Evolutionary conservation across 176 grass and related monocot species (phyloP).

Genomic region (Elymus sibiricus): DNA sequence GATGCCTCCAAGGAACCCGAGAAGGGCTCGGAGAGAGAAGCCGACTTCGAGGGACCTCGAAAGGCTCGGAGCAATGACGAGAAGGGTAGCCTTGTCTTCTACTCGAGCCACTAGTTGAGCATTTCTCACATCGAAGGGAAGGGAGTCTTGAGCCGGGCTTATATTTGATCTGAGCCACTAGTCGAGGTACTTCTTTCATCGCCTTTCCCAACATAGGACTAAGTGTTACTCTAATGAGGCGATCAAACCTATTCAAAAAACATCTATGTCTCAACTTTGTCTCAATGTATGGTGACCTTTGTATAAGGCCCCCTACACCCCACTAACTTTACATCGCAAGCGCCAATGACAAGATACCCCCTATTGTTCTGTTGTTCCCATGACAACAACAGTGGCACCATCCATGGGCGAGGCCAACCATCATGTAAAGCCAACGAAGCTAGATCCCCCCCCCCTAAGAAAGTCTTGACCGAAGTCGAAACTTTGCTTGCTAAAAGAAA

Average conservation of each 20-base stretch:
- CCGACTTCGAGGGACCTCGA: background rate
- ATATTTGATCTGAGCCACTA: background rate
- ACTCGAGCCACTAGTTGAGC: background rate
- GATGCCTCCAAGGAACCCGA: background rate
- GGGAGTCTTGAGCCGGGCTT: background rate
- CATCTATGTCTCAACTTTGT: background rate
- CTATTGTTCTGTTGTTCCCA: background rate
- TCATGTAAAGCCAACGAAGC: too few relatives aligned
- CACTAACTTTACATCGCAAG: background rate
- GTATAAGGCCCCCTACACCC: background rate
- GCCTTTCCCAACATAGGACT: background rate
- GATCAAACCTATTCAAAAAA: background rate
- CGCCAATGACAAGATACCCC: background rate
- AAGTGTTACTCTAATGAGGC: background rate
- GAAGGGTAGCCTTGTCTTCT: background rate
- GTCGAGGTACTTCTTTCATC: background rate
- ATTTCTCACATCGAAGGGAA: background rate
- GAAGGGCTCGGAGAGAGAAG: background rate
- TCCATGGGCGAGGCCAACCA: too few relatives aligned
- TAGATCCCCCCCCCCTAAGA: too few relatives aligned
- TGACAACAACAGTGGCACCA: background rate
- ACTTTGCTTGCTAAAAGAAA: too few relatives aligned
- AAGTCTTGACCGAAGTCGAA: too few relatives aligned
- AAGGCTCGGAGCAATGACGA: background rate
- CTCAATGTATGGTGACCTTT: background rate